phyloP scores from a whole-genome alignment of 352 stramenopile genomes.

The Phytophthora fragariaefolia region DNA sequence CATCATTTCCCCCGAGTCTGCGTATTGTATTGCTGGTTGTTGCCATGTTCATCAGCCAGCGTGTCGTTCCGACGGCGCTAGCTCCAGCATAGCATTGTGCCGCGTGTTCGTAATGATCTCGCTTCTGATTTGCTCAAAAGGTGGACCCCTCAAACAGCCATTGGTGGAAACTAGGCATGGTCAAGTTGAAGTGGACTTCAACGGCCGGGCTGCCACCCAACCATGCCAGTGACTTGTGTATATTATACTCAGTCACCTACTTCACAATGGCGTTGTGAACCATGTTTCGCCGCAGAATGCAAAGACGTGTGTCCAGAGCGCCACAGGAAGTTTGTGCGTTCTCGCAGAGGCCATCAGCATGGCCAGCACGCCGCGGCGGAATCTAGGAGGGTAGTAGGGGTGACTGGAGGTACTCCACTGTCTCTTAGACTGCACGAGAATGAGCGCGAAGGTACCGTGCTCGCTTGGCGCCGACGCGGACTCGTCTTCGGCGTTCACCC shows the following conservation, averaged over 20 bases:
- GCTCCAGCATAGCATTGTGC: constrained; percentile 1
- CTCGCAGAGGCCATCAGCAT: constrained; percentile 58
- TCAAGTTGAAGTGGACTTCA: constrained; percentile 24
- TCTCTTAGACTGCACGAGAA: constrained; percentile 46
- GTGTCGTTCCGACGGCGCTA: constrained; percentile 8
- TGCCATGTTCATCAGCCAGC: constrained; percentile 2
- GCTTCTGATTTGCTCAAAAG: constrained; percentile 12
- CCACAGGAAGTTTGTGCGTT: constrained; percentile 46
- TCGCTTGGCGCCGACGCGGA: constrained; percentile 43
- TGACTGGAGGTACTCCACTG: constrained; percentile 61
- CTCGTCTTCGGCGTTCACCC: constrained; percentile 54
- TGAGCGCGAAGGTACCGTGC: constrained; percentile 65
- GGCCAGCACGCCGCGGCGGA: constrained; percentile 42
- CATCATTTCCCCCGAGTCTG: not conserved
- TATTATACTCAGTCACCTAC: not conserved
- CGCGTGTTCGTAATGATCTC: constrained; percentile 1
- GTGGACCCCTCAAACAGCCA: not conserved
- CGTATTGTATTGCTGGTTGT: not conserved
- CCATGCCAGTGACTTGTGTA: too few species aligned
- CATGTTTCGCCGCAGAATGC: constrained; percentile 63
- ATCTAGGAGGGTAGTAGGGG: constrained; percentile 47
- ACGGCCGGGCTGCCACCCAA: too few species aligned
- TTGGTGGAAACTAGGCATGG: not conserved
- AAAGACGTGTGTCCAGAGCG: constrained; percentile 62
- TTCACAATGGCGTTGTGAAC: constrained; percentile 37